Conservation (phyloP, 2,329 filamentous ascomycete species). For the Aspergillus luchuensis region DNA sequence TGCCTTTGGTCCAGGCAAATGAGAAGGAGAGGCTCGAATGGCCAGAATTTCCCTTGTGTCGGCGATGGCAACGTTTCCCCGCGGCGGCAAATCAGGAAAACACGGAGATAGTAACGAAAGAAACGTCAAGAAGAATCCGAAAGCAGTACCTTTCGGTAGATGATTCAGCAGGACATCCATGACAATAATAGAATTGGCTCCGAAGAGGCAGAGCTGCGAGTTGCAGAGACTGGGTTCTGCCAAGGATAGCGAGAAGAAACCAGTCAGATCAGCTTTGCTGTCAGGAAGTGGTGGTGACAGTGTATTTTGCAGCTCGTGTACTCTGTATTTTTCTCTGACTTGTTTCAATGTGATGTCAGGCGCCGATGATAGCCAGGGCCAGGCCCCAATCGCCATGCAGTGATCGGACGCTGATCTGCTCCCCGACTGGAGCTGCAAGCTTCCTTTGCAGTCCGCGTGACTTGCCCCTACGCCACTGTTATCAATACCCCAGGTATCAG, state of each 20-base stretch:
- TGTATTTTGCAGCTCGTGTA: background rate
- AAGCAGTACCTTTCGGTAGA: background rate
- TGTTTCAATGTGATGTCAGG: slow-evolving; percentile 21
- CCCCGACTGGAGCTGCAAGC: slow-evolving; percentile 8
- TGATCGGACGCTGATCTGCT: slow-evolving; percentile 22
- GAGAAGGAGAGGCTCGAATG: background rate
- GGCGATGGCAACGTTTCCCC: slow-evolving; percentile 11
- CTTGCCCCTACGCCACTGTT: slow-evolving; percentile 4
- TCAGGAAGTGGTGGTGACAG: background rate
- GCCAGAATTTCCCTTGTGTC: background rate
- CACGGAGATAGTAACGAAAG: too few relatives aligned
- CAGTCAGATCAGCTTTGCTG: slow-evolving; percentile 5
- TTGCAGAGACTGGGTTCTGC: slow-evolving; percentile 16
- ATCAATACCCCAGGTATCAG: too few relatives aligned
- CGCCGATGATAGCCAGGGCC: slow-evolving; percentile 13
- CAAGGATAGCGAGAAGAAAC: slow-evolving; percentile 1
- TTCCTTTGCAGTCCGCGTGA: slow-evolving; percentile 19
- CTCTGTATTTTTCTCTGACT: background rate
- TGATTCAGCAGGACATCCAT: slow-evolving; percentile 12
- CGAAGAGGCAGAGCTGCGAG: background rate
- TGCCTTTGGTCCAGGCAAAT: slow-evolving; percentile 12
- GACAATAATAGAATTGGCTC: background rate
- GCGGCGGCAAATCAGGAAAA: slow-evolving; percentile 11
- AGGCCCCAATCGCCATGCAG: slow-evolving; percentile 25
- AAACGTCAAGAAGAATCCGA: too few relatives aligned